Evolutionary conservation across 768 basidiomycete species (phyloP), one percentile per base, ranked within the genome.

Genomic region (Leccinum truebloodii): DNA sequence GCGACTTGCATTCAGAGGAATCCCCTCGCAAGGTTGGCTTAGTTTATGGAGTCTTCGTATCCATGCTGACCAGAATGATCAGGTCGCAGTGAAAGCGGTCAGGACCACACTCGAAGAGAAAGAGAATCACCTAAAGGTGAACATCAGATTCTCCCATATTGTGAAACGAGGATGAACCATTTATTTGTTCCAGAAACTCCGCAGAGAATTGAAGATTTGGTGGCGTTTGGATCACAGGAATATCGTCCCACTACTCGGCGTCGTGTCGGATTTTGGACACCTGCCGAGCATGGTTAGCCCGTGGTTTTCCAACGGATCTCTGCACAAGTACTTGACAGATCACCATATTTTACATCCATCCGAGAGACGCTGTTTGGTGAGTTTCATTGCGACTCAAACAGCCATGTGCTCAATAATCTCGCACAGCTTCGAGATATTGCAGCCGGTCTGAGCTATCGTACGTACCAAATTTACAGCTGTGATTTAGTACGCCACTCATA

Each of bases 261-360:
- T 67, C 3, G 64, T 71, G 18, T 60, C 58, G n/a, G 68, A 58
- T 24, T 78, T 74, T 35, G 75, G 77, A 32, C 69, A 64, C 6
- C 62, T 65, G 35, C 58, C 61, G 14, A 73, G 75, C 44, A 69
- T 73, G 65, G 70, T 77, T 46, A 76, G 68, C 58, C 75, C 76
- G 5, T 76, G 76, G 75, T 59, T 65, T 32, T 18, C 24, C 28
- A 68, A 72, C 20, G 74, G 72, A 18, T 68, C 68, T 20, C 53
- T 76, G 16, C 55, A 59, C 7, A 13, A 13, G 22, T 74, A 75
- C 49, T 52, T 76, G n/a, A 26, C 30, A 14, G 30, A 8, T 12
- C 28, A 35, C n/a, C 35, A 14, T 13, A 28, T 3, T 2, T 37
- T 49, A 16, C 34, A 6, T 9, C 20, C 48, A 7, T 22, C 26